A percentile compares a stretch with the other conserved stretches of the same genome.
phyloP scores from a whole-genome alignment of 2,329 filamentous ascomycete species.

The Fusarium vanettenii region DNA sequence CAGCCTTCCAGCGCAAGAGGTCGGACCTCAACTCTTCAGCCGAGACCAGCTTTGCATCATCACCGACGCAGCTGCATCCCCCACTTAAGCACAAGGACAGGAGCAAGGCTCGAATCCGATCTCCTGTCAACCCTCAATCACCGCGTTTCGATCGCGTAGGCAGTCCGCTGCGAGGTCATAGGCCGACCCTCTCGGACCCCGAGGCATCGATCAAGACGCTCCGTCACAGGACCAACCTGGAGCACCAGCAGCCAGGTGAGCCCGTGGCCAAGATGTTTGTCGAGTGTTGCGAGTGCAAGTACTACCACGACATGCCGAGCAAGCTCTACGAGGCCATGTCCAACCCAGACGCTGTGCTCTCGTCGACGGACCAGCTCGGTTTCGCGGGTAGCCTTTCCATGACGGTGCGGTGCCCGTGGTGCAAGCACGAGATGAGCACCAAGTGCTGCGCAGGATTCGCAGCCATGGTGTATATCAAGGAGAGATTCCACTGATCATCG shows the following conservation, averaged over 20 bases:
- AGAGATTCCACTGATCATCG: slow-evolving; percentile 63
- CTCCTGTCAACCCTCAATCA: slow-evolving; percentile 10
- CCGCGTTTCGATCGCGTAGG: neutral
- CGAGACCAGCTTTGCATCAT: slow-evolving; percentile 43
- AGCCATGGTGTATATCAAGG: slow-evolving; percentile 73
- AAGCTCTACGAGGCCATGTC: slow-evolving; percentile 74
- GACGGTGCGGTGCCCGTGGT: slow-evolving; percentile 78
- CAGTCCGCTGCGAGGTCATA: slow-evolving; percentile 32
- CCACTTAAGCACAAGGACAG: slow-evolving; percentile 47
- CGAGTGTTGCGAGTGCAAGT: slow-evolving; percentile 72
- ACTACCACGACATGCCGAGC: slow-evolving; percentile 74
- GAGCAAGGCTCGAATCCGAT: slow-evolving; percentile 34
- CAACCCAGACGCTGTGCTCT: slow-evolving; percentile 65
- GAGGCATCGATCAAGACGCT: slow-evolving; percentile 27
- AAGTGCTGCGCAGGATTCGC: slow-evolving; percentile 77
- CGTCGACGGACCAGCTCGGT: slow-evolving; percentile 59
- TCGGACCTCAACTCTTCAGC: slow-evolving; percentile 27
- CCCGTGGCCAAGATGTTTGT: slow-evolving; percentile 73
- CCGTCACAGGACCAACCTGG: slow-evolving; percentile 21
- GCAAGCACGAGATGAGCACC: slow-evolving; percentile 76
- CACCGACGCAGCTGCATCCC: slow-evolving; percentile 53
- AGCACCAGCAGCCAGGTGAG: slow-evolving; percentile 43
- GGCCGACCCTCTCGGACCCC: slow-evolving; percentile 22
- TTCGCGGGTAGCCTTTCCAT: slow-evolving; percentile 69
- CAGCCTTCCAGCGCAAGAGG: slow-evolving; percentile 25